Base-by-base conservation (phyloP, 768 basidiomycete species). In the Cytidiella melzeri region DNA sequence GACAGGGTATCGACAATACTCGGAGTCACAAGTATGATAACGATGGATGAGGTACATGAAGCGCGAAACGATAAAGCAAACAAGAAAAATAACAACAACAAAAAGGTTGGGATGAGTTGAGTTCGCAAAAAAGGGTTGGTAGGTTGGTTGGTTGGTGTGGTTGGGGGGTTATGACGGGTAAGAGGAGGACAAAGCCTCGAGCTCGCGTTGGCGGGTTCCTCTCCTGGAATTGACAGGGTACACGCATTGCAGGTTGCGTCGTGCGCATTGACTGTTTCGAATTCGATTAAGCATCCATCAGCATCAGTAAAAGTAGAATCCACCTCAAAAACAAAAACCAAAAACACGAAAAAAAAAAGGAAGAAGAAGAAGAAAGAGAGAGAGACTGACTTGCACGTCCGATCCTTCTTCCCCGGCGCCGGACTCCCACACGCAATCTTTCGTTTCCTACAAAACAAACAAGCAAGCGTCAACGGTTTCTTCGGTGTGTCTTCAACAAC, bases 171-270 rank as follows among this genome's bases (percentile, higher is more conserved):
- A 7, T 7, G 45, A 15, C 19, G 26, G 11, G 41, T 40, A 51
- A 6, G 34, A 13, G 18, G n/a, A n/a, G n/a, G n/a, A n/a, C n/a
- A 30, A 10, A 19, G 41, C 28, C 26, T 43, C 46, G 18, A 37
- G 27, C 41, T 52, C 49, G 28, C 50, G 53, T 20, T 57, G 60
- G 3, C 62, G 56, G 15, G 59, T 57, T 9, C 86, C 86, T 15
- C 86, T 74, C 28, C 83, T 73, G 57, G 83, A 86, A 63, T 83
- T 83, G 5, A 71, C 64, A 1, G 86, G 86, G 56, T 84, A 87
- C 58, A 82, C 82, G 62, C 86, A 88, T 49, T 71, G 76, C 42
- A 87, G 75, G 25, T 77, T 76, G 21, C 86, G 79, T 37, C 83
- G 74, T 44, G 77, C 77, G 59, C 86, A 88, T 70, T 88, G 86